Conservation (phyloP, 345 rosid genomes). For the Limnanthes douglasii region DNA sequence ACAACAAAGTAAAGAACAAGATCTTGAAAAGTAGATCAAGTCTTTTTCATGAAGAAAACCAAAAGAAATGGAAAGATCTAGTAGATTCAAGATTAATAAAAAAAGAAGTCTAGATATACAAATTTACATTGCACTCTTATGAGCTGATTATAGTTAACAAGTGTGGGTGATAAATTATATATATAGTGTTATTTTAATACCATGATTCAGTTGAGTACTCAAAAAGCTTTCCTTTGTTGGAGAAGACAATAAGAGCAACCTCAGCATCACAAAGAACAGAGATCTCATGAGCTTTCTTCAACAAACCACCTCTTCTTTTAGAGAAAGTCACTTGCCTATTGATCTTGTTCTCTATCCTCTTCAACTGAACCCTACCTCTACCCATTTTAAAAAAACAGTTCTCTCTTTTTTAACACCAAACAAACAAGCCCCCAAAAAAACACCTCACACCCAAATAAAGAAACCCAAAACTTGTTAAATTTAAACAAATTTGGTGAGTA, state of each 20-base stretch:
- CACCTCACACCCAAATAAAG: slow-evolving; percentile 8
- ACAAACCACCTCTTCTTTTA: slow-evolving; percentile 53
- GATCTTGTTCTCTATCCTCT: slow-evolving; percentile 77
- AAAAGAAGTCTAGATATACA: no score
- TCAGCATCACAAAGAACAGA: slow-evolving; percentile 69
- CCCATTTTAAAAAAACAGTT: slow-evolving; percentile 48
- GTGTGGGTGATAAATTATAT: no score
- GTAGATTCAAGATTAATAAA: no score
- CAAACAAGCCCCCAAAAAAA: slow-evolving; percentile 18
- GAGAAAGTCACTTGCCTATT: slow-evolving; percentile 70
- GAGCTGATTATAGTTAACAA: no score
- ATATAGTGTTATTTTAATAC: no score
- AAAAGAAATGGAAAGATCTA: no score
- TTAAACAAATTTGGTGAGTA: no score
- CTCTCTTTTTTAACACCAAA: slow-evolving; percentile 14
- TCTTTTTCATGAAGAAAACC: no score
- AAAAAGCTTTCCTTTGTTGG: slow-evolving; percentile 64
- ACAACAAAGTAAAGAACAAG: no score
- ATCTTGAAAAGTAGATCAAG: no score
- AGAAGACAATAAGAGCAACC: slow-evolving; percentile 64
- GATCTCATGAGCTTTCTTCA: slow-evolving; percentile 86
- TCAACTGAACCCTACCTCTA: slow-evolving; percentile 82
- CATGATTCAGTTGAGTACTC: slow-evolving; percentile 56
- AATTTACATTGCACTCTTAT: no score
- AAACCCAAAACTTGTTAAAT: no score